Percentiles rank a stretch among this genome's conserved stretches.
phyloP scores from a whole-genome alignment of 306 rosid genomes.

The Castanea mollissima region DNA sequence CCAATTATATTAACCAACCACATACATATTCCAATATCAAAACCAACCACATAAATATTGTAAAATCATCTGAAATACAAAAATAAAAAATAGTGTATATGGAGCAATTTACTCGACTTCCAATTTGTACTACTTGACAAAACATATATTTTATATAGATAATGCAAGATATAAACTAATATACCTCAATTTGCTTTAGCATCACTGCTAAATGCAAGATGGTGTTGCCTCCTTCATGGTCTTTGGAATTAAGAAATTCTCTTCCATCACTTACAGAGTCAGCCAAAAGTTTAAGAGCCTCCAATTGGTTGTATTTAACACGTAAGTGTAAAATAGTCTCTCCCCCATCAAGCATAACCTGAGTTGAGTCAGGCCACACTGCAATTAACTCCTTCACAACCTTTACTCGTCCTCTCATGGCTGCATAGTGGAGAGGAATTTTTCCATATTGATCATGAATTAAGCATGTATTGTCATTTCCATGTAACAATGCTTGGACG shows the following conservation, averaged over 20 bases:
- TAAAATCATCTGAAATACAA: no score
- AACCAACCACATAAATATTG: no score
- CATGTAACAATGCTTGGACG: not conserved
- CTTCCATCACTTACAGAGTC: not conserved
- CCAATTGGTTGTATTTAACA: not conserved
- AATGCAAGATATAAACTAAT: no score
- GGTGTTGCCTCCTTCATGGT: not conserved
- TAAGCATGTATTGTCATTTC: not conserved
- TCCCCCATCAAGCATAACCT: not conserved
- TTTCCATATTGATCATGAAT: not conserved
- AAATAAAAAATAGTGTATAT: no score
- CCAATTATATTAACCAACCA: no score
- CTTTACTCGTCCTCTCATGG: not conserved
- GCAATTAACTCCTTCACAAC: not conserved
- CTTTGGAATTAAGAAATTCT: not conserved
- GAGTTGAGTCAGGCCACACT: not conserved
- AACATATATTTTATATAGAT: no score
- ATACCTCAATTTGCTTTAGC: conserved; percentile 11
- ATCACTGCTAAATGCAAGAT: conserved; percentile 10
- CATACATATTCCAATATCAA: no score
- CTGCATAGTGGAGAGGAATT: conserved; percentile 8
- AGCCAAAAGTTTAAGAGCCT: not conserved
- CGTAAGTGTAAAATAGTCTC: not conserved
- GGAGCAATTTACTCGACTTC: no score
- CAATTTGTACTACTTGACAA: no score